Evolutionary conservation across 108 stramenopile species (phyloP), one percentile per base, ranked within the genome.

Genomic region (Skeletonema tropicum): DNA sequence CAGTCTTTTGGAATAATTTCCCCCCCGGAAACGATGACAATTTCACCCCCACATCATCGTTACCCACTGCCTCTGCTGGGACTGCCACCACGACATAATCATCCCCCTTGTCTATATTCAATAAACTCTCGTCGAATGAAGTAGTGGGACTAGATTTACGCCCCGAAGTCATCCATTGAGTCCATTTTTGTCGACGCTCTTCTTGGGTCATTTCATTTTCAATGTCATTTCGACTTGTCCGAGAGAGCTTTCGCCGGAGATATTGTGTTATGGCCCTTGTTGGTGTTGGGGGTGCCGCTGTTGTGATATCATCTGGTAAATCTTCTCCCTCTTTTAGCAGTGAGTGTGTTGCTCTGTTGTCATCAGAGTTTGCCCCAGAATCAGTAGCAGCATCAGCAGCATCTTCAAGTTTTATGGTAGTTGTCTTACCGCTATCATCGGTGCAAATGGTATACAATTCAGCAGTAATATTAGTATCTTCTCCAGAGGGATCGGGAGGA

Each of bases 151-250:
- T 58, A 33, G 58, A 33, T 48, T 71, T 82, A 6, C 68, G 62
- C 30, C 80, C 80, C 32, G 80, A 58, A 19, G 68, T 71, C 80
- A 82, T 82, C 80, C 80, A 82, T 57, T 74, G 70, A 38, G 58
- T 75, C 73, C 80, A 82, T 31, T 64, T 70, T 10, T 65, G 42
- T 19, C 35, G 29, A 21, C 32, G 32, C 17, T 74, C 74, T 26
- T 58, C 65, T 55, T 41, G 42, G 45, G 39, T 32, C 3, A 49
- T 41, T 36, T 42, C 58, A 15, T 17, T 62, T 32, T 68, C 42
- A 5, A 66, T 59, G 35, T 60, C 46, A 17, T 64, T 46, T 21
- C 19, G 48, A 25, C n/a, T 19, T 36, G 11, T n/a, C 25, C 21
- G 42, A 7, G 52, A 52, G 9, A 76, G 45, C 33, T 62, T n/a